Evolutionary conservation across 1,284 basidiomycete genomes (phyloP).

Genomic region (Microbotryum intermedium): DNA sequence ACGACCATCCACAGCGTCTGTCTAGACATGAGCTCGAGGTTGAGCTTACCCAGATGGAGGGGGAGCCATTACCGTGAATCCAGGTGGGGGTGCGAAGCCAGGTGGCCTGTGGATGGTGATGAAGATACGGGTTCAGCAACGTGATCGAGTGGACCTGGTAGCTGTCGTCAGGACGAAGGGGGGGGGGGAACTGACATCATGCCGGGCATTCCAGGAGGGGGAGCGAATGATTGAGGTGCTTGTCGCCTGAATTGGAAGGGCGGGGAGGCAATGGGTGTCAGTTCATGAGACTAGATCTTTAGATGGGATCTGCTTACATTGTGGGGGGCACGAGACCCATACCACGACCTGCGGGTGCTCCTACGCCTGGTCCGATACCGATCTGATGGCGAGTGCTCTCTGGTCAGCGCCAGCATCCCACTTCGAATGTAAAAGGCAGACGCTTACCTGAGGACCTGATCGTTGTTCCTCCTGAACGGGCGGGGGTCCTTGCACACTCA

Average conservation of each 20-base stretch:
- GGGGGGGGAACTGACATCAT: constrained; percentile 34
- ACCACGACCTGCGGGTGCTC: constrained; percentile 90
- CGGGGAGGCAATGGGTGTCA: constrained; percentile 43
- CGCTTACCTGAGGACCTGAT: neutral
- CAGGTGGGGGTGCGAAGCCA: constrained; percentile 49
- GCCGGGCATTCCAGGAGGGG: constrained; percentile 41
- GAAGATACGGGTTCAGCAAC: constrained; percentile 10
- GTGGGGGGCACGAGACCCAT: constrained; percentile 64
- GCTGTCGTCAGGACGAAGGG: neutral
- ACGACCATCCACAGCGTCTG: too few relatives aligned
- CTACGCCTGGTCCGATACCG: constrained; percentile 81
- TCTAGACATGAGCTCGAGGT: neutral
- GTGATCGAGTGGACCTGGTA: constrained; percentile 2
- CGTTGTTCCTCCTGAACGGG: constrained; percentile 68
- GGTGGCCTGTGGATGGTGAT: constrained; percentile 59
- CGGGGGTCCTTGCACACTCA: constrained; percentile 92
- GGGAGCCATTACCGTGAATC: constrained; percentile 39
- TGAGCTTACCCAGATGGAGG: constrained; percentile 65
- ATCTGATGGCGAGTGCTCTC: constrained; percentile 47
- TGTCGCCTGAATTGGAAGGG: constrained; percentile 15
- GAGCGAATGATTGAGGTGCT: constrained; percentile 25
- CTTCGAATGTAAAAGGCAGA: too few relatives aligned
- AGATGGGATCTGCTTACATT: constrained; percentile 41
- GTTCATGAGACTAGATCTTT: constrained; percentile 72
- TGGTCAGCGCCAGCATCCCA: neutral